Evolutionary conservation across 169 alveolate species (phyloP), one percentile per base, ranked within the genome.

Genomic region (Eimeria tenella): DNA sequence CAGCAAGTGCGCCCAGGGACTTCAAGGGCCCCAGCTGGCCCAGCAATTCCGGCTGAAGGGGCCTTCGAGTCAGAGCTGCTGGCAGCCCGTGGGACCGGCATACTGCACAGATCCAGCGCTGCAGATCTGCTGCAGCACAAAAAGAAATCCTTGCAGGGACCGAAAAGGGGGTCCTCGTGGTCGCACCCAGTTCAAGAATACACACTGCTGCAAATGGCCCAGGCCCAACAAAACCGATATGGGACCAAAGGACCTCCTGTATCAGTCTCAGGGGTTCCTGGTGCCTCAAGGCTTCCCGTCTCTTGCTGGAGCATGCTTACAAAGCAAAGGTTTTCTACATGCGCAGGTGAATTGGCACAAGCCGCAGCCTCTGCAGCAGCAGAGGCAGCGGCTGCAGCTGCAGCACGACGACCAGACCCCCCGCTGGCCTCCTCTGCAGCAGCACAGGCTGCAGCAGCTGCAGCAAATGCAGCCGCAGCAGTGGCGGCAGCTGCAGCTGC

Each of bases 101-200:
- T 82, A 17, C 58, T 5, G 75, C 90, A 55, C 75, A 49, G 42
- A 49, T 73, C 90, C 15, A 56, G 90, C n/a, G 75, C 90, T 58
- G 73, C 75, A 9, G 75, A 82, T 15, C 73, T 82, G 56, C 89
- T 53, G 25, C 21, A 17, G 25, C 62, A 42, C 19, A 13, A 3
- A 5, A 13, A 68, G 77, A 13, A 68, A 7, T 10, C 77, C n/a
- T 11, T 8, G 31, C 11, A n/a, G 77, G 49, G n/a, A 7, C 77
- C 31, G 49, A 13, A 68, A n/a, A 11, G n/a, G 31, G 49, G 4
- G 77, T 15, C 77, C 31, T 68, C 77, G 49, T 68, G 77, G 77
- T n/a, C 77, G 1, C 77, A 68, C 31, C 77, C 31, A 17, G n/a
- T 68, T 15, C 77, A 68, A 10, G 42, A 68, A 15, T 3, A 10